phyloP scores from a whole-genome alignment of 192 early-diverging fungal genomes.

The Funneliformis mosseae region DNA sequence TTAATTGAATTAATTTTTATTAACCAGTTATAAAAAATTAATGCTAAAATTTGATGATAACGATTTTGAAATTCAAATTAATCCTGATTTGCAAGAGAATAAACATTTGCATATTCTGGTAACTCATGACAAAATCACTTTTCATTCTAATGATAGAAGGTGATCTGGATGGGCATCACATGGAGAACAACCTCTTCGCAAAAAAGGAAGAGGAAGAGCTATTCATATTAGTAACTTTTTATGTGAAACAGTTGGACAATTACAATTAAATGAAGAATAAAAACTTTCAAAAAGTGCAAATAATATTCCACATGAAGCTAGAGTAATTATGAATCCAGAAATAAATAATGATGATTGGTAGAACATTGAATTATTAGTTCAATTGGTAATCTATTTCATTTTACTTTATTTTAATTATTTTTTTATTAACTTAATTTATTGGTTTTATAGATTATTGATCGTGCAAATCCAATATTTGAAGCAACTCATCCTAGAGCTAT shows the following conservation, averaged over 20 bases:
- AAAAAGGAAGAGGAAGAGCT: slow-evolving; percentile 22
- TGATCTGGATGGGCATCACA: slow-evolving; percentile 1
- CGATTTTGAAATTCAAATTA: neutral
- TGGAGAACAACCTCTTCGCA: slow-evolving; percentile 16
- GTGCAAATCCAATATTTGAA: slow-evolving; percentile 33
- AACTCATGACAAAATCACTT: slow-evolving; percentile 33
- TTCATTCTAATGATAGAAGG: slow-evolving; percentile 31
- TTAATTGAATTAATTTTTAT: neutral
- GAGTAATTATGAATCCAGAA: slow-evolving; percentile 16
- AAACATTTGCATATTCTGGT: slow-evolving; percentile 20
- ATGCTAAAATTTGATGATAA: slow-evolving; percentile 5
- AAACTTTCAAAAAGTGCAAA: neutral
- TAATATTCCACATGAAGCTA: slow-evolving; percentile 5
- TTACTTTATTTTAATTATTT: no score
- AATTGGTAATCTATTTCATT: neutral
- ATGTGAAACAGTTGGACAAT: slow-evolving; percentile 18
- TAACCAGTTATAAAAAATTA: neutral
- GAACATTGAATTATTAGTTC: slow-evolving; percentile 10
- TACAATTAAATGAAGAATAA: neutral
- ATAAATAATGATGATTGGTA: slow-evolving; percentile 36
- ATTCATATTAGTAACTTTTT: slow-evolving; percentile 28
- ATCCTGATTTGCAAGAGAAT: neutral
- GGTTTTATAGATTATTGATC: no score
- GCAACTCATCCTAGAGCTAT: neutral
- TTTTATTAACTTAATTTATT: no score